Percentiles rank a stretch among this genome's conserved stretches.
Evolutionary conservation across 148 eudicot genomes (phyloP).

Genomic region (Arctostaphylos glauca): DNA sequence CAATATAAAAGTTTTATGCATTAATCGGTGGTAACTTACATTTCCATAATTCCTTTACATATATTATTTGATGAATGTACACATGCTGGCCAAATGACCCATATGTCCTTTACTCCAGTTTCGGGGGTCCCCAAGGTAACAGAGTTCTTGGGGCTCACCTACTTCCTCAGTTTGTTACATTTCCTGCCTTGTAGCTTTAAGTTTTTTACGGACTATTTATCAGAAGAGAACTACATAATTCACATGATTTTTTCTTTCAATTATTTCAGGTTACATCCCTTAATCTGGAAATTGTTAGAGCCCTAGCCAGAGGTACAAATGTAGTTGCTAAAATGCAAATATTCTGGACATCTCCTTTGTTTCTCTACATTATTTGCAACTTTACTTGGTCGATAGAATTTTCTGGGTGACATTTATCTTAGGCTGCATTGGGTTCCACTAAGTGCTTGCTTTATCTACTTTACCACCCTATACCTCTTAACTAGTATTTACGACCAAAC

Average conservation of each 20-base stretch:
- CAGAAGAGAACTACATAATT: background rate
- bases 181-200: background rate
- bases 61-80: background rate
- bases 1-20: background rate
- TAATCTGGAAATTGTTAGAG: conserved; percentile 88
- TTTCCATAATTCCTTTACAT: background rate
- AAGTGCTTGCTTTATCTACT: conserved; percentile 12
- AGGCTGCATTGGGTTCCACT: background rate
- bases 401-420: background rate
- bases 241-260: background rate
- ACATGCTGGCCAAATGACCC: background rate
- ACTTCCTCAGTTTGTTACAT: background rate
- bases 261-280: conserved; percentile 79
- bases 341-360: background rate
- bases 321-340: conserved; percentile 3
- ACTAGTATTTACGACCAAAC: background rate
- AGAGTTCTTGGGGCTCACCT: background rate
- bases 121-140: background rate
- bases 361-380: background rate
- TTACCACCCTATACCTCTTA: background rate
- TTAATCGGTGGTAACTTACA: background rate
- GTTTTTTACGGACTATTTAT: background rate
- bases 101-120: background rate
- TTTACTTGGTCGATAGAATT: conserved; percentile 2
- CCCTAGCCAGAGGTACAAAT: conserved; percentile 80